Conservation (phyloP, 1,284 basidiomycete species). For the Lentinus polychrous region DNA sequence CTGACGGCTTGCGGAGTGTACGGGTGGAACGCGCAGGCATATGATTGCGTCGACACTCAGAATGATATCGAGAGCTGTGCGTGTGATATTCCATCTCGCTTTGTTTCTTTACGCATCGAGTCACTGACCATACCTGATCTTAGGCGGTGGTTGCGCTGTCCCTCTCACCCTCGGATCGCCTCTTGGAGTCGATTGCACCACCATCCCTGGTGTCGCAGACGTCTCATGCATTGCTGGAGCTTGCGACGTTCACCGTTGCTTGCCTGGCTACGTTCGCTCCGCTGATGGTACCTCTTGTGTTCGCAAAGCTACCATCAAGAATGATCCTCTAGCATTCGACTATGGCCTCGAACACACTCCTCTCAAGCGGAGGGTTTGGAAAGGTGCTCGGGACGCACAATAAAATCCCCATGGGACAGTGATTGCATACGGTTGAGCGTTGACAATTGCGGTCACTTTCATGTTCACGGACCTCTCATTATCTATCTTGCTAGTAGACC, state of each 20-base stretch:
- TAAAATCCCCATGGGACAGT: too few species aligned
- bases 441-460: too few species aligned
- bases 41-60: conserved; percentile 40
- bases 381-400: too few species aligned
- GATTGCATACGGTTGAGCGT: too few species aligned
- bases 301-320: background rate
- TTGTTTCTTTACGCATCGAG: background rate
- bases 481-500: too few species aligned
- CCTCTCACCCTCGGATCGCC: conserved; percentile 23
- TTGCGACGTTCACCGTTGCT: conserved; percentile 39
- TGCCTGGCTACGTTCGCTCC: conserved; percentile 31
- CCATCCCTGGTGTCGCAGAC: conserved; percentile 38
- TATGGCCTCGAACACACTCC: background rate
- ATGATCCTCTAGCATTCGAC: background rate
- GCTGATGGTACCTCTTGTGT: conserved; percentile 13
- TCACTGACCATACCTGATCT: background rate
- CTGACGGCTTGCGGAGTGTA: conserved; percentile 34
- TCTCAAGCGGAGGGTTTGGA: background rate
- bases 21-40: conserved; percentile 24
- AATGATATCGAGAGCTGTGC: conserved; percentile 44
- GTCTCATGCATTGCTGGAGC: conserved; percentile 38
- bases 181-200: conserved; percentile 39
- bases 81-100: conserved; percentile 15
- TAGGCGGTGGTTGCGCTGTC: conserved; percentile 42
- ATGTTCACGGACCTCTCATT: too few species aligned